Percentiles rank a stretch among this genome's conserved stretches.
Conservation (phyloP, 805 yeast species). For the Suhomyces sp. region DNA sequence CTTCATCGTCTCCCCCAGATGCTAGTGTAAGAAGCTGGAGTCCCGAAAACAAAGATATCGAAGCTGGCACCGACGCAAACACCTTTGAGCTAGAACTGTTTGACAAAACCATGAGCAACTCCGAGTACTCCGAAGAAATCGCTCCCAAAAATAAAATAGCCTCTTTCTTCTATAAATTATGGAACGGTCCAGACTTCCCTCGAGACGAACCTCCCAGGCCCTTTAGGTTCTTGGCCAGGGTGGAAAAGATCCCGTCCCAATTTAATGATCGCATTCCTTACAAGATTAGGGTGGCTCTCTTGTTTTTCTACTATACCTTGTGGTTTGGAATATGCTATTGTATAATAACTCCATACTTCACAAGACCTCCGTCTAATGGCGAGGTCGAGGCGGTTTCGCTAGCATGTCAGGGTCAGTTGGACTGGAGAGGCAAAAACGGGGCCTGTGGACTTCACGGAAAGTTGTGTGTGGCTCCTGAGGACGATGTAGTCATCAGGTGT, state of each 20-base stretch:
- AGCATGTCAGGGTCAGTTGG: slow-evolving; percentile 45
- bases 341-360: slow-evolving; percentile 44
- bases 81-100: not conserved
- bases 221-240: slow-evolving; percentile 11
- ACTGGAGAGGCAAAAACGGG: slow-evolving; percentile 74
- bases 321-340: slow-evolving; percentile 45
- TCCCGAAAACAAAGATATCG: not conserved
- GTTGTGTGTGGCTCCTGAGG: slow-evolving; percentile 49
- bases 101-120: not conserved
- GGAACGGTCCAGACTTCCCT: slow-evolving; percentile 53
- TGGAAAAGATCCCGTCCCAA: slow-evolving; percentile 45
- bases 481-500: slow-evolving; percentile 61
- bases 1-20: not conserved
- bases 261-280: slow-evolving; percentile 27
- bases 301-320: slow-evolving; percentile 39
- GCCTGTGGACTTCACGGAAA: slow-evolving; percentile 72
- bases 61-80: not conserved
- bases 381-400: slow-evolving; percentile 30
- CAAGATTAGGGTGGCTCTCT: slow-evolving; percentile 23
- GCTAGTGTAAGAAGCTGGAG: not conserved
- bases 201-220: slow-evolving; percentile 11
- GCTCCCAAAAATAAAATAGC: not conserved
- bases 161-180: slow-evolving; percentile 29
- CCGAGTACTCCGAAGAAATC: not conserved
- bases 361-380: slow-evolving; percentile 22